Evolutionary conservation across 768 basidiomycete genomes (phyloP).

Genomic region (Pleurotus ostreatus): DNA sequence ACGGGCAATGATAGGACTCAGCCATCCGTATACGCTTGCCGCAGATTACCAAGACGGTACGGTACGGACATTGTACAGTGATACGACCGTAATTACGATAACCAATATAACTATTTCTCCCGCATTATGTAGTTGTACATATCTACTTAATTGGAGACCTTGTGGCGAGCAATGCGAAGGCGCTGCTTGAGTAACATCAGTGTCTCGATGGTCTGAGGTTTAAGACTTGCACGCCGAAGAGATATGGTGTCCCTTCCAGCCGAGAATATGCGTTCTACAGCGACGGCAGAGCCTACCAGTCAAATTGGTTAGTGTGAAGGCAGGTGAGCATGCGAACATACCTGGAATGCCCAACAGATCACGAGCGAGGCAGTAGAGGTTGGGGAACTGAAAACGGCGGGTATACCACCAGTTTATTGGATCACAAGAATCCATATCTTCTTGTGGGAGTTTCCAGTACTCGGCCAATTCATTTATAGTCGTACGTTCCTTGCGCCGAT

Average conservation of each 20-base stretch:
- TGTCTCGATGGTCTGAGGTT: conserved; percentile 21
- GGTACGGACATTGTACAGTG: not conserved
- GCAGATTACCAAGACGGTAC: not conserved
- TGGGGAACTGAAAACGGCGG: too few relatives aligned
- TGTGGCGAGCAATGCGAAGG: too few relatives aligned
- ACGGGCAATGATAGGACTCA: not conserved
- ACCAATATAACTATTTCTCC: too few relatives aligned
- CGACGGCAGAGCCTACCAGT: conserved; percentile 26
- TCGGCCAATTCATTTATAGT: too few relatives aligned
- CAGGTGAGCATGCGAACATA: not conserved
- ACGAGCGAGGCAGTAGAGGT: not conserved
- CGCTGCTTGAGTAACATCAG: conserved; percentile 24
- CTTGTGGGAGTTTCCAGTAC: too few relatives aligned
- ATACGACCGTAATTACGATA: not conserved
- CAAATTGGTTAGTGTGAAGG: too few relatives aligned
- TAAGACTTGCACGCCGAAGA: conserved; percentile 24
- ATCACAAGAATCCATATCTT: too few relatives aligned
- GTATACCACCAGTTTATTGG: too few relatives aligned
- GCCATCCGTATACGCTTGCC: not conserved
- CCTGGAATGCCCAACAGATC: not conserved
- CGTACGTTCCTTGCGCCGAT: too few relatives aligned
- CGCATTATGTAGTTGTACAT: too few relatives aligned
- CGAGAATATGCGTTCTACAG: conserved; percentile 27
- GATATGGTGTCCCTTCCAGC: conserved; percentile 28
- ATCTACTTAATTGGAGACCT: too few relatives aligned